A percentile compares a stretch with the other conserved stretches of the same genome.
phyloP scores from a whole-genome alignment of 2,329 filamentous ascomycete genomes.

The Epichloe amarillans region DNA sequence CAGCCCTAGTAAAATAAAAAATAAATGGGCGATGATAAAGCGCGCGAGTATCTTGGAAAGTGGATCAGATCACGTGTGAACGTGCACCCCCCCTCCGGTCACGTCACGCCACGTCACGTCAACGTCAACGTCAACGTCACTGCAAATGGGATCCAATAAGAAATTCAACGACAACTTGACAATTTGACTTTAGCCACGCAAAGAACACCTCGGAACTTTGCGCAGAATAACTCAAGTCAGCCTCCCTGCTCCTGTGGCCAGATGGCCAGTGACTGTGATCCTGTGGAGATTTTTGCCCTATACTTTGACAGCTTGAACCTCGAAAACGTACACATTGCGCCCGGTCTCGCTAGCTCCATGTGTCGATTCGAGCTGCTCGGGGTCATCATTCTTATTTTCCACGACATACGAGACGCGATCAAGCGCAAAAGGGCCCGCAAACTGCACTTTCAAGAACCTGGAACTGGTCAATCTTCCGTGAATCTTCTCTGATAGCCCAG shows the following conservation, averaged over 20 bases:
- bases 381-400: constrained; percentile 32
- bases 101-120: neutral
- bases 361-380: constrained; percentile 42
- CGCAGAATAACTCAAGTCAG: neutral
- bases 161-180: neutral
- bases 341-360: constrained; percentile 21
- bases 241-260: neutral
- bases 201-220: neutral
- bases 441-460: constrained; percentile 7
- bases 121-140: neutral
- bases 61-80: constrained; percentile 4
- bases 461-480: constrained; percentile 3
- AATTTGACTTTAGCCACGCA: neutral
- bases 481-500: neutral
- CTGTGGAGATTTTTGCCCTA: too few species aligned
- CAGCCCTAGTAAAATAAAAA: too few species aligned
- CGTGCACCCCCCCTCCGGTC: neutral
- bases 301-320: neutral
- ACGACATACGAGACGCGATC: constrained; percentile 28
- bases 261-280: neutral
- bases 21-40: too few species aligned
- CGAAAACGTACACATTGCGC: neutral
- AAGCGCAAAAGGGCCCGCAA: constrained; percentile 20
- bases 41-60: too few species aligned
- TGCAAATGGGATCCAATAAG: neutral